Percentiles rank a stretch among this genome's conserved stretches.
Evolutionary conservation across 1,284 basidiomycete species (phyloP).

Genomic region (Spongiforma sp.): DNA sequence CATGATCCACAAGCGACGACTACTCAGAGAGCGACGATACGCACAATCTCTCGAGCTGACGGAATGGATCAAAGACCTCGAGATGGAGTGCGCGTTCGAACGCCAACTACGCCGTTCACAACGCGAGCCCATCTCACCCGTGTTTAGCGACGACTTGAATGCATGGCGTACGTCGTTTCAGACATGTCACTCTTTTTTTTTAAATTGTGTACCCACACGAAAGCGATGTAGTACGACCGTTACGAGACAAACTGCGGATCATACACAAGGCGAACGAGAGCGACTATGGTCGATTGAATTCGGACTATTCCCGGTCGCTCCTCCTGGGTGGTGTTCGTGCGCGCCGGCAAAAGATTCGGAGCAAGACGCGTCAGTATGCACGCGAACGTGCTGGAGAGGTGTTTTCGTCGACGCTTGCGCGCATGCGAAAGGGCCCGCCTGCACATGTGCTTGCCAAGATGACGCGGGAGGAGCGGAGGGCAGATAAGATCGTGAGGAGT

Average conservation of each 20-base stretch:
- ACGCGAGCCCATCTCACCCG: conserved; percentile 16
- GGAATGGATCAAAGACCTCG: conserved; percentile 51
- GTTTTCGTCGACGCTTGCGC: conserved; percentile 48
- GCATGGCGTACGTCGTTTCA: conserved; percentile 30
- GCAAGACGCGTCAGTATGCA: conserved; percentile 63
- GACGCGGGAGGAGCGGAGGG: conserved; percentile 48
- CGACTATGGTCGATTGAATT: conserved; percentile 46
- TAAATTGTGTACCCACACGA: conserved; percentile 8
- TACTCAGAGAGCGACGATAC: conserved; percentile 53
- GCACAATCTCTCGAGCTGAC: conserved; percentile 37
- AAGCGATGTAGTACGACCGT: conserved; percentile 26
- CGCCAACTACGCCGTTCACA: conserved; percentile 35
- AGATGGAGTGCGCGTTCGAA: conserved; percentile 63
- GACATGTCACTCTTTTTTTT: neutral
- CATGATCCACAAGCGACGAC: conserved; percentile 69
- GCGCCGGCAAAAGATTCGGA: conserved; percentile 58
- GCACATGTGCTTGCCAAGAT: conserved; percentile 60
- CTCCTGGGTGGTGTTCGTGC: conserved; percentile 56
- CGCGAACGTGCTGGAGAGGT: conserved; percentile 68
- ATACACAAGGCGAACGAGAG: conserved; percentile 41
- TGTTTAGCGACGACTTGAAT: conserved; percentile 29
- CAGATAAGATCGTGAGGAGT: conserved; percentile 55
- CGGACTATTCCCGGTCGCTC: conserved; percentile 53
- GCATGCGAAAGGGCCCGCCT: conserved; percentile 60
- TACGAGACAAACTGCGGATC: conserved; percentile 25